A percentile compares a stretch with the other conserved stretches of the same genome.
phyloP scores from a whole-genome alignment of 2,329 filamentous ascomycete species.

The Epichloe glyceriae region DNA sequence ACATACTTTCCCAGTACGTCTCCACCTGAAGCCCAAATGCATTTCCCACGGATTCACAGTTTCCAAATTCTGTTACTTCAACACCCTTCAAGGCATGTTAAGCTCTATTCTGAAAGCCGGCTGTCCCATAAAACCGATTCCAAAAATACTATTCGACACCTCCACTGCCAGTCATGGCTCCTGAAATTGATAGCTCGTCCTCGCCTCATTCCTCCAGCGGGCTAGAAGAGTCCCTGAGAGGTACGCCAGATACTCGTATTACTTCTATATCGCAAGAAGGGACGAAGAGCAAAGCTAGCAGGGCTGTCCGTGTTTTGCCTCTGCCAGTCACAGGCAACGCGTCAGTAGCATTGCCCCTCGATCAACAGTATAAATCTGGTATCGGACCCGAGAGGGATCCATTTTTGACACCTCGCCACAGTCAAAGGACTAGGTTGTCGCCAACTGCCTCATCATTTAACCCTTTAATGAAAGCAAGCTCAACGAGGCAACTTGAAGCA shows the following conservation, averaged over 20 bases:
- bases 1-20: neutral
- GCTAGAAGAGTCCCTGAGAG: constrained; percentile 42
- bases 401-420: constrained; percentile 32
- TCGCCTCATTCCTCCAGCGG: constrained; percentile 40
- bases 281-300: constrained; percentile 25
- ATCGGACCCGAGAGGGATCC: constrained; percentile 35
- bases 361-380: constrained; percentile 13
- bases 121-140: neutral
- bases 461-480: constrained; percentile 22
- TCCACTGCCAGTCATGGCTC: constrained; percentile 7
- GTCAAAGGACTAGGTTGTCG: constrained; percentile 36
- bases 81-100: neutral
- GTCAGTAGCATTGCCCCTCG: constrained; percentile 13
- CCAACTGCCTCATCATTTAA: constrained; percentile 51
- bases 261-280: constrained; percentile 53
- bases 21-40: neutral
- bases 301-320: constrained; percentile 16
- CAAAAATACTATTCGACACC: neutral
- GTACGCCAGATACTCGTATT: constrained; percentile 51
- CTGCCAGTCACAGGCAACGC: constrained; percentile 12
- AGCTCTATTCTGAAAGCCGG: neutral
- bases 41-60: neutral
- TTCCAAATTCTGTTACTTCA: neutral
- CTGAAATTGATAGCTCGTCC: constrained; percentile 26
- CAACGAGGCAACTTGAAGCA: constrained; percentile 10